These are phyloP conservation scores for Malus hybrid DNA, from an alignment of 331 rosid genomes.

Conservation along the genomic window DNA sequence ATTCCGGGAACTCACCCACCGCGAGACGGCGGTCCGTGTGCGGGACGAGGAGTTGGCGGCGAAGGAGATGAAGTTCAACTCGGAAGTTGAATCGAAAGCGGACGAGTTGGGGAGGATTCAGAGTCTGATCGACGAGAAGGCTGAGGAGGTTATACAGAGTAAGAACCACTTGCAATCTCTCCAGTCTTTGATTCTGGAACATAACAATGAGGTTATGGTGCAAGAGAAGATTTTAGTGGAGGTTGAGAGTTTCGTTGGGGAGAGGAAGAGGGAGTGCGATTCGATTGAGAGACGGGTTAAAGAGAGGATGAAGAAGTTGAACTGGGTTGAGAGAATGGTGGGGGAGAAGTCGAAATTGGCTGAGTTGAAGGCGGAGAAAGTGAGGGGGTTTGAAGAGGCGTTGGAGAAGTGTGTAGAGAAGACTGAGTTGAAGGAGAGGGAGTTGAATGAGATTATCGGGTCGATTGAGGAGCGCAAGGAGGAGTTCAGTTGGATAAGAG, in stretches of 20 bases:
- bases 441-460: neutral
- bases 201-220: slow-evolving; percentile 23
- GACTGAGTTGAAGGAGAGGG: slow-evolving; percentile 18
- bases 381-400: neutral
- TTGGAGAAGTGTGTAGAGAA: slow-evolving; percentile 5
- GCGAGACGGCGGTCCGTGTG: slow-evolving; percentile 11
- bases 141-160: neutral
- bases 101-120: slow-evolving; percentile 5
- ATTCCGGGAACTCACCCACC: slow-evolving; percentile 6
- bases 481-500: neutral
- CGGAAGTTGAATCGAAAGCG: neutral
- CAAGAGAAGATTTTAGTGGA: slow-evolving; percentile 16
- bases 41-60: slow-evolving; percentile 18
- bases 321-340: neutral
- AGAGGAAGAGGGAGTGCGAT: slow-evolving; percentile 20
- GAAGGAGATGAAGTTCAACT: neutral
- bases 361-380: slow-evolving; percentile 22
- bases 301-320: neutral
- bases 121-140: slow-evolving; percentile 6
- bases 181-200: slow-evolving; percentile 15
- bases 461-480: neutral
- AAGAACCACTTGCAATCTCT: slow-evolving; percentile 3
- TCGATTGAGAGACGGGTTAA: neutral
- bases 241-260: neutral
- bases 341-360: slow-evolving; percentile 17